Conservation (phyloP, 2,329 filamentous ascomycete species). For the Alternaria brassicicola region DNA sequence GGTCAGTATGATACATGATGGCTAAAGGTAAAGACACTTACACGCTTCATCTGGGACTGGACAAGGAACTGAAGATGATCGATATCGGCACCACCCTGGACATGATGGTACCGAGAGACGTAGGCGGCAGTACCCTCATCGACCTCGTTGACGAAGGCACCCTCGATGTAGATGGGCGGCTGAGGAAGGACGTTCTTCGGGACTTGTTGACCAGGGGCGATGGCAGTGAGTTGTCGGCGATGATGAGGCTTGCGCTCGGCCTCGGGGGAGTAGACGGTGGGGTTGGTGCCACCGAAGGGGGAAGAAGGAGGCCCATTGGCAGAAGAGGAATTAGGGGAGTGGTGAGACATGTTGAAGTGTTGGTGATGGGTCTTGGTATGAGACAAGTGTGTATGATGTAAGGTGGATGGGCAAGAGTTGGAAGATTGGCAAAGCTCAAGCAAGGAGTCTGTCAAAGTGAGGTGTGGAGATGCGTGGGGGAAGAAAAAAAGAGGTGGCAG, state of each 20-base stretch:
- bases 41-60: constrained; percentile 39
- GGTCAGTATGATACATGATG: constrained; percentile 22
- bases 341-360: constrained; percentile 34
- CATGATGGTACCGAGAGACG: constrained; percentile 35
- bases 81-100: constrained; percentile 30
- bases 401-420: constrained; percentile 23
- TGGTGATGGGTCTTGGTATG: background rate
- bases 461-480: constrained; percentile 4
- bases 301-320: constrained; percentile 30
- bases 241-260: constrained; percentile 24
- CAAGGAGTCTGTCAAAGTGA: constrained; percentile 18
- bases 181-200: constrained; percentile 21
- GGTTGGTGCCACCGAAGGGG: constrained; percentile 37
- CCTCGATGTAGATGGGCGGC: constrained; percentile 18
- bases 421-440: constrained; percentile 24
- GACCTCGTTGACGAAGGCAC: constrained; percentile 38
- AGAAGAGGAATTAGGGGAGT: constrained; percentile 32
- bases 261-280: constrained; percentile 39
- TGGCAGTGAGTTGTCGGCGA: constrained; percentile 21
- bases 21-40: constrained; percentile 17
- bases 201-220: constrained; percentile 12
- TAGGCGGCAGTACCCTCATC: constrained; percentile 22
- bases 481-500: constrained; percentile 21
- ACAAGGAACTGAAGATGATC: constrained; percentile 34
- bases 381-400: constrained; percentile 1